Evolutionary conservation across 2,329 filamentous ascomycete species (phyloP), one percentile per base, ranked within the genome.

Genomic region (Byssochlamys sp.): DNA sequence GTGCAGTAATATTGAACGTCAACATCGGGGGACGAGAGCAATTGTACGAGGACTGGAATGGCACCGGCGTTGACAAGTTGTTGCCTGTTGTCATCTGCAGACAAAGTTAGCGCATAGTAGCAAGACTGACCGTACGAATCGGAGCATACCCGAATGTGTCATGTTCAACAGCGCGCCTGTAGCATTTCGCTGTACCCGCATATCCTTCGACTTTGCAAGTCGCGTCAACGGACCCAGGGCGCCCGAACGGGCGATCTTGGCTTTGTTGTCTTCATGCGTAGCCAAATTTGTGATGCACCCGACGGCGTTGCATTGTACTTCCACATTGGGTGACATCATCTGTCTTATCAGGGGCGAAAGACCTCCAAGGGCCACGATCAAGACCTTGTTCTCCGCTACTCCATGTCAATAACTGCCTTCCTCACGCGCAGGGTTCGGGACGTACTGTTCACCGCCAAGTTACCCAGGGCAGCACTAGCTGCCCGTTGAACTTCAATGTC

Each of bases 1-100:
- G 94, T 99, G 78, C 94, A 99, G 77, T 99, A 99, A 76, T 99
- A 99, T 77, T 99, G 94, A 31, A 99, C 94, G 70, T 99, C 94
- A 64, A 96, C 91, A 69, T 99, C 94, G 58, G 87, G 79, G 27
- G 94, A 97, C 7, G 90, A 91, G 52, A 99, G 85, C 26, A 99
- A 85, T 70, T 96, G 91, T 48, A 99, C 94, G 27, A 99, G 85
- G 7, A 99, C 92, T 4, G 94, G 94, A 63, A 99, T 96, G n/a
- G 94, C 94, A 61, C 92, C 92, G 52, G 94, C 94, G 64, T 95
- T 95, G 64, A 99, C 94, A 28, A 99, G 87, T 73, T 99, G 91
- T 75, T 97, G 91, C 65, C 94, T 86, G 74, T 99, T 99, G 74
- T 99, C 94, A 72, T 97, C 94, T 94, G 71, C 24, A 45, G 35